Evolutionary conservation across 768 basidiomycete species (phyloP), one percentile per base, ranked within the genome.

Genomic region (Dacryopinax primogenitus): DNA sequence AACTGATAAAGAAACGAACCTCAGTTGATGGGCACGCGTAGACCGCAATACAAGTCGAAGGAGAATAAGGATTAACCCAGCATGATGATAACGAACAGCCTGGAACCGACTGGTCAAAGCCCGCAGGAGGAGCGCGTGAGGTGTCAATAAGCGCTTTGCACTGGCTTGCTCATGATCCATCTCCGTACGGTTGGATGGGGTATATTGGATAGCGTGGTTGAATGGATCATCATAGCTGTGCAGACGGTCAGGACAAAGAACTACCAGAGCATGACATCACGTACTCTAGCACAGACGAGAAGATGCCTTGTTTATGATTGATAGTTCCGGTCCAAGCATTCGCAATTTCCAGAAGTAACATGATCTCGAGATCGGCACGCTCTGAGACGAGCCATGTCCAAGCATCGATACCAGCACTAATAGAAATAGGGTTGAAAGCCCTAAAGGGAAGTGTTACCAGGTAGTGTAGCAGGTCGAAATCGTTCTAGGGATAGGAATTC

Each of bases 321-420:
- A 97, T 88, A 3, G 89, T 89, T 64, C 83, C 81, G 61, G 86
- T 81, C 96, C 96, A 99, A 1, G 89, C 88, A 1, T 89, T 83
- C 51, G 90, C 77, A 62, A 98, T 83, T 70, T 97, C 93, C 3
- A 84, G 78, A 81, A 97, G 87, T 21, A 97, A 74, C 1, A 86
- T 84, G 61, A 93, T 83, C 74, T 97, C 94, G 12, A 88, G 78
- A 58, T 82, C 82, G 0, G 90, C 86, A 66, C 90, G 84, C 72
- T 95, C 89, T 15, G 89, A 84, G 63, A 96, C 87, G 0, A 96
- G 81, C 94, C 94, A 97, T 1, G 88, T 92, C 96, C 96, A 98
- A 11, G 88, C 87, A 72, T 98, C 93, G 44, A 93, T 86, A 0
- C 91, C 94, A 1, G 90, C 84, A 16, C 90, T 82, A 65, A 97